Evolutionary conservation across 257 asterid genomes (phyloP), one percentile per base, ranked within the genome.

Genomic region (Gentiana dahurica): DNA sequence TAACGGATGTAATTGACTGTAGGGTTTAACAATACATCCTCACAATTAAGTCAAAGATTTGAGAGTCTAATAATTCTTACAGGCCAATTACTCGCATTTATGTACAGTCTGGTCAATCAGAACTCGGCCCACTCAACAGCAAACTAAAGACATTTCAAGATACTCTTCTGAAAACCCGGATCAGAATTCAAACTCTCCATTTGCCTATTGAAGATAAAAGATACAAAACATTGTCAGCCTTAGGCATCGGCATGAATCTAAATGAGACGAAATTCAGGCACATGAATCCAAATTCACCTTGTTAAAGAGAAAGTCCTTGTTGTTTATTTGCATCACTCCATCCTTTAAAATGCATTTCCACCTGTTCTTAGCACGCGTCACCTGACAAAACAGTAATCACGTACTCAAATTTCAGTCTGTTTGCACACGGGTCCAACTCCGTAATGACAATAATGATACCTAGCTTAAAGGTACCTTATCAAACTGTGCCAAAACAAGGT

Each of bases 251-350:
- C 39, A n/a, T 43, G 55, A 15, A 49, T 8, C 32, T 34, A 47
- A 41, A 12, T 46, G 13, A 34, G 54, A 48, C 12, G 37, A 58
- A 47, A 6, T 4, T 47, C 13, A 68, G 36, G 24, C 47, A 41
- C 13, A n/a, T 48, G 8, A 51, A 56, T 13, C 12, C 13, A 45
- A n/a, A 46, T 24, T 44, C 47, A 75, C 84, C 84, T 78, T 78
- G 38, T 78, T 78, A 59, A 91, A 91, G 73, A 91, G 87, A 59
- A 91, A 75, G 70, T 91, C 96, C 74, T 87, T 85, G 24, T 87
- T 79, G 66, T 87, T 87, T 75, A 91, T 87, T 82, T 85, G 98
- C 98, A 91, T 91, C 65, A 91, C 82, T 59, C 98, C 98, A 69
- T 85, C 86, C 83, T 87, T 87, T 71, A 91, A 73, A 47, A 81